Conservation (phyloP, 2,329 filamentous ascomycete species). For the Colletotrichum spaethianum region DNA sequence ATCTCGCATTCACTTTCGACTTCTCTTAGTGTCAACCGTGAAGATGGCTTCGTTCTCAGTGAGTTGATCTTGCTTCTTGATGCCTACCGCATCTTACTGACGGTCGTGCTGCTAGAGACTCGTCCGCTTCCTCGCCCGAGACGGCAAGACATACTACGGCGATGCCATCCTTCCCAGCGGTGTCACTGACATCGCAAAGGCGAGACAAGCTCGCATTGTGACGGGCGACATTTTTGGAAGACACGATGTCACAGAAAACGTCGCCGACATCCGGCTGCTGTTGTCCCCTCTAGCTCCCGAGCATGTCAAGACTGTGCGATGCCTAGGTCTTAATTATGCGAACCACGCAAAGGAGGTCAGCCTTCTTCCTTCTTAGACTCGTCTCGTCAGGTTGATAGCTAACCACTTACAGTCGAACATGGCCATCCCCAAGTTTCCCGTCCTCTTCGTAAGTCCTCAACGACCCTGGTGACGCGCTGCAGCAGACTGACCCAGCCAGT, state of each 20-base stretch:
- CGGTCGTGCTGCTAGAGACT: conserved; percentile 67
- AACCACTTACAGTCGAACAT: conserved; percentile 66
- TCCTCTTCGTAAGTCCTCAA: conserved; percentile 73
- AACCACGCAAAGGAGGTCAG: conserved; percentile 77
- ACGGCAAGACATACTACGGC: conserved; percentile 80
- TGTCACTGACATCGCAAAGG: conserved; percentile 72
- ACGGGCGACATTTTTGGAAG: conserved; percentile 76
- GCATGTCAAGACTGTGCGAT: conserved; percentile 77
- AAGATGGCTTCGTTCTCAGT: conserved; percentile 58
- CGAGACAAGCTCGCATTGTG: conserved; percentile 73
- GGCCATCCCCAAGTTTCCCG: conserved; percentile 78
- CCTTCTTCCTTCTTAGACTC: not conserved
- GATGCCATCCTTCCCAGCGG: conserved; percentile 78
- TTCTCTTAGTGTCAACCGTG: not conserved
- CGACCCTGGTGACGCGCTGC: too few species aligned
- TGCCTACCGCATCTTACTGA: conserved; percentile 20
- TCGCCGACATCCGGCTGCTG: conserved; percentile 69
- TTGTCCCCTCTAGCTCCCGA: conserved; percentile 74
- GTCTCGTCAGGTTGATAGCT: not conserved
- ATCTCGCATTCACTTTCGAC: not conserved
- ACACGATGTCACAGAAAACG: conserved; percentile 74
- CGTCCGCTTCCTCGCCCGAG: conserved; percentile 79
- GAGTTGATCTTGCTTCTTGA: conserved; percentile 44
- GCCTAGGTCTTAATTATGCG: conserved; percentile 80
- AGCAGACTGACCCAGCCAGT: conserved; percentile 52